Evolutionary conservation across 1,139 yeast species (phyloP).

Genomic region (Debaryomyces psychrophilus): DNA sequence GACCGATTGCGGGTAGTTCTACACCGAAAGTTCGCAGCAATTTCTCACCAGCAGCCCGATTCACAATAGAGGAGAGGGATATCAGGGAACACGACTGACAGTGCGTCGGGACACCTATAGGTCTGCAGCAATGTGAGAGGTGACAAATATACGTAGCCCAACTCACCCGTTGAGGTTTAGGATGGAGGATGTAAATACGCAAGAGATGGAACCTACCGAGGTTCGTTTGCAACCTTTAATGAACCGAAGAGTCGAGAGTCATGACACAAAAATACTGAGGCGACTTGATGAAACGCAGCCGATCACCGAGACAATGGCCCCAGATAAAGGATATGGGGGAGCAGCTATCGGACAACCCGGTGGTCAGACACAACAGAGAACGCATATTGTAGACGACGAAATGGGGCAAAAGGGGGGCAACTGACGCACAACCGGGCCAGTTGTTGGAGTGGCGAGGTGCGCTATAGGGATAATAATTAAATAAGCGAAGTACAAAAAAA

Average conservation of each 20-base stretch:
- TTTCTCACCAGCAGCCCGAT: background rate
- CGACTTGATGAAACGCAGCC: background rate
- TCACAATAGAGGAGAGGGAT: background rate
- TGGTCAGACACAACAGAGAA: background rate
- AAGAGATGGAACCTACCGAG: background rate
- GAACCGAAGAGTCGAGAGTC: background rate
- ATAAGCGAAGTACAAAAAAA: background rate
- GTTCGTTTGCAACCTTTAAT: slow-evolving; percentile 2
- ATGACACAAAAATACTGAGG: slow-evolving; percentile 1
- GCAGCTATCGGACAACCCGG: background rate
- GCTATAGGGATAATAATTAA: background rate
- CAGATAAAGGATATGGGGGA: slow-evolving; percentile 1
- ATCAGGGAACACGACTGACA: no score
- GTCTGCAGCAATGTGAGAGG: no score
- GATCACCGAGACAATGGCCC: background rate
- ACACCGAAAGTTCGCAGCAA: slow-evolving; percentile 6
- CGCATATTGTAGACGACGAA: background rate
- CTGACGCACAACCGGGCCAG: no score
- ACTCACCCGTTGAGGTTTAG: background rate
- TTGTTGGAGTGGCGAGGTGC: background rate
- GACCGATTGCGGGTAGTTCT: slow-evolving; percentile 3
- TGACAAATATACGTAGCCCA: no score
- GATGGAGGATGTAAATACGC: background rate
- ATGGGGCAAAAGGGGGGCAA: background rate
- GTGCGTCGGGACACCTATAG: no score